Evolutionary conservation across 352 stramenopile species (phyloP), one percentile per base, ranked within the genome.

Genomic region (Discostella stelligera): DNA sequence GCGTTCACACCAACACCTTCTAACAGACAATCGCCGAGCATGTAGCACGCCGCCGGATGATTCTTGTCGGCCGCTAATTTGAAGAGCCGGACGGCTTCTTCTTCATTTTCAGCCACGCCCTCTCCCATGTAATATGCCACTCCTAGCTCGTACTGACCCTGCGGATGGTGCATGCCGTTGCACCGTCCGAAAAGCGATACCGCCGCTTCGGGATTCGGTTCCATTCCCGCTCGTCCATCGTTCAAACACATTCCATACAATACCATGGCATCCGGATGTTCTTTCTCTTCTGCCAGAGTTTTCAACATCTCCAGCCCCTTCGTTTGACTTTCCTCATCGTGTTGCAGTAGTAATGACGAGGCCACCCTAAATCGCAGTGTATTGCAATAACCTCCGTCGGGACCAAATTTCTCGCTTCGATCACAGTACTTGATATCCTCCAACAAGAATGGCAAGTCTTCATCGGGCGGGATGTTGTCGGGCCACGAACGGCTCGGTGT

Each of bases 91-190:
- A 85, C 65, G 16, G 80, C 84, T 39, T 70, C 37, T n/a, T 58
- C 55, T 41, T 84, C 72, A 65, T 88, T 65, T 61, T 90, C 84
- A 11, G 54, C 61, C 6, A 83, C 61, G 13, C 79, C 79, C 44
- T 87, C 84, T 23, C 81, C 79, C 16, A 64, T 88, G 48, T 86
- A 88, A n/a, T 74, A 79, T 20, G 82, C 77, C 23, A 85, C 70
- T n/a, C 52, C 82, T 20, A 86, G 44, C 52, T 88, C 77, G 60
- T 86, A 88, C 20, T 67, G 66, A 25, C 53, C 41, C 39, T 77
- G 68, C 0, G 66, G 16, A 67, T 86, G 27, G 55, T 82, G 56
- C 7, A 64, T 50, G 39, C 76, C 73, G 16, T 56, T 41, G 56
- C 53, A 72, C 20, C 50, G 65, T 50, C 52, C 14, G 41, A 71